These are phyloP conservation scores for Beta vulgaris DNA, from an alignment of 148 eudicot species.

Conservation along the genomic window DNA sequence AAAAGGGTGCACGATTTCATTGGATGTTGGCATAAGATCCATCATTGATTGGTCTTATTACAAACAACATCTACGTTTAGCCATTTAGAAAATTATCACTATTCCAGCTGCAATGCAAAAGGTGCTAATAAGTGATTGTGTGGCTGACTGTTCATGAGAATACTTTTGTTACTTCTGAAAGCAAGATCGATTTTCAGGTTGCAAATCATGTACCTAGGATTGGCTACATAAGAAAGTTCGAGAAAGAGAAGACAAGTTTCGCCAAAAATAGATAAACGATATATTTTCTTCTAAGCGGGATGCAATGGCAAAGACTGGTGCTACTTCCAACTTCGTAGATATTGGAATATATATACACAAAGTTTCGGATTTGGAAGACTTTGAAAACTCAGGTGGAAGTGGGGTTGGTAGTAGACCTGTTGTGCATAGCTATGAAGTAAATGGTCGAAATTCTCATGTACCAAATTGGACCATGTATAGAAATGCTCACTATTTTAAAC, in stretches of 20 bases:
- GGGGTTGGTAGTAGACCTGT: slow-evolving; percentile 51
- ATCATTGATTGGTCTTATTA: slow-evolving; percentile 98
- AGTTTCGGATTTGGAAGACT: slow-evolving; percentile 76
- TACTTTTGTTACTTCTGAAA: slow-evolving; percentile 19
- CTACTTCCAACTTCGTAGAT: slow-evolving; percentile 30
- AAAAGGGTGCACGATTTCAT: slow-evolving; percentile 95
- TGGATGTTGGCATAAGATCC: slow-evolving; percentile 80
- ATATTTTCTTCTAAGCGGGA: slow-evolving; percentile 51
- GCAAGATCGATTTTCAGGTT: slow-evolving; percentile 46
- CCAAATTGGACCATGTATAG: slow-evolving; percentile 4
- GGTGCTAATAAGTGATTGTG: slow-evolving; percentile 47
- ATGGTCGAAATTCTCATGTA: slow-evolving; percentile 24
- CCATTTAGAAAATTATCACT: slow-evolving; percentile 92
- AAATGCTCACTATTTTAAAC: slow-evolving; percentile 3
- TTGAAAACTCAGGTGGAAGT: slow-evolving; percentile 45
- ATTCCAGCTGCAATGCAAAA: slow-evolving; percentile 99
- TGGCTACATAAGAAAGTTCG: slow-evolving; percentile 96
- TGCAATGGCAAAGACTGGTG: slow-evolving; percentile 27
- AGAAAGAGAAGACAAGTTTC: slow-evolving; percentile 92
- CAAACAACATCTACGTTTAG: slow-evolving; percentile 88
- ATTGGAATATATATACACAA: slow-evolving; percentile 32
- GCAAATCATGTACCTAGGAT: slow-evolving; percentile 96
- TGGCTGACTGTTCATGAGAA: slow-evolving; percentile 2
- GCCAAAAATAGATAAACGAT: slow-evolving; percentile 83
- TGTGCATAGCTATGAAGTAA: slow-evolving; percentile 58